Evolutionary conservation across 345 rosid species (phyloP), one percentile per base, ranked within the genome.

Genomic region (Corymbia maculata): DNA sequence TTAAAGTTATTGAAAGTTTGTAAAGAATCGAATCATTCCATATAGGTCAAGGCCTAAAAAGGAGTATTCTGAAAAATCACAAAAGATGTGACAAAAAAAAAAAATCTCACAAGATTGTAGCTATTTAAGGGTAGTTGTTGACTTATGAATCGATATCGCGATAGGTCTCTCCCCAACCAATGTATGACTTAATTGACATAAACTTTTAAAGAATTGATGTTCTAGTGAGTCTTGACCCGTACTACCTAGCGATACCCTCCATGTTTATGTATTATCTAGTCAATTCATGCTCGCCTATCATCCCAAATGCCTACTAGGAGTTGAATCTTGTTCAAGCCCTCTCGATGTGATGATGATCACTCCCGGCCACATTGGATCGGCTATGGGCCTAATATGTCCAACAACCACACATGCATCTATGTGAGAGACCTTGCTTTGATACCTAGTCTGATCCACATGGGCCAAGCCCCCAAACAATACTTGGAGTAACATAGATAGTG

Each of bases 301-400:
- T 32, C 6, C 21, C 32, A 36, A 22, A 68, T 14, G 19, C 45
- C 24, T 68, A 7, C 6, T 17, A 30, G 4, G 22, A 68, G 22
- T 16, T 32, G 24, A 4, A 32, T 6, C 24, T 68, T 68, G 45
- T 32, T 1, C 10, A 3, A 32, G 22, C 79, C 79, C 12, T 68
- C 79, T 32, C 3, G 0, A 12, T 0, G 0, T 22, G 32, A 68
- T 22, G 32, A 68, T 68, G 6, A 36, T 68, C 12, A 32, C 1
- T 3, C 42, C 26, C 0, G 2, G 22, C 79, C 16, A 15, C 6
- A 0, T 68, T 26, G 10, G 75, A 4, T 36, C 2, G 6, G 5
- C 21, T 70, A 16, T 8, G 6, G 13, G 64, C 64, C 64, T 22
- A 57, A 5, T 57, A 3, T 57, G 12, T 57, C 12, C 64, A 70